Evolutionary conservation across 768 basidiomycete genomes (phyloP).

Genomic region (Floccularia luteovirens): DNA sequence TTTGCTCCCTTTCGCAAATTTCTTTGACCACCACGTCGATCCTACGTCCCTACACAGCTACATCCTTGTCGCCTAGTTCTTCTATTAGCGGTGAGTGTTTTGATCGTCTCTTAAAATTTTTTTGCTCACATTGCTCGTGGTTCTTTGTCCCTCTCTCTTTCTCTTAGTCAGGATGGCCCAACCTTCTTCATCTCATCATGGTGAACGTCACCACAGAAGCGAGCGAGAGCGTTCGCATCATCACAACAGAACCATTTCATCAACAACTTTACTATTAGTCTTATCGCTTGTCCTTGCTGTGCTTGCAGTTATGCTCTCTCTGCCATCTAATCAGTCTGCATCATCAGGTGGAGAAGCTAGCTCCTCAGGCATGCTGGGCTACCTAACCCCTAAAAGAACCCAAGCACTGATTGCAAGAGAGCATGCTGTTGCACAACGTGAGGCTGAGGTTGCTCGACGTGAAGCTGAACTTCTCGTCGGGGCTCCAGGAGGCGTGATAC

Average conservation of each 20-base stretch:
- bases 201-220: conserved; percentile 46
- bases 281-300: conserved; percentile 82
- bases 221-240: conserved; percentile 52
- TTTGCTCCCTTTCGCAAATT: conserved; percentile 12
- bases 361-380: conserved; percentile 55
- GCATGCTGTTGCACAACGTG: conserved; percentile 70
- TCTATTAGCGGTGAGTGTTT: conserved; percentile 42
- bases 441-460: conserved; percentile 83
- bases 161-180: conserved; percentile 77
- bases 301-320: conserved; percentile 85
- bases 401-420: conserved; percentile 77
- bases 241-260: conserved; percentile 82
- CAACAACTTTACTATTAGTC: conserved; percentile 81
- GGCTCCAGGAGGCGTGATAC: conserved; percentile 74
- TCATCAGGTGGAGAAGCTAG: conserved; percentile 27
- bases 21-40: conserved; percentile 57
- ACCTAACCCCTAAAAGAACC: conserved; percentile 75
- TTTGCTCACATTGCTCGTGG: conserved; percentile 2
- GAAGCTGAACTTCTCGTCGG: conserved; percentile 82
- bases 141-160: conserved; percentile 13
- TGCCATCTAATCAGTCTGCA: conserved; percentile 50
- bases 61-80: conserved; percentile 72
- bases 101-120: conserved; percentile 3
- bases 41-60: conserved; percentile 45
- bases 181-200: conserved; percentile 78